Evolutionary conservation across 768 basidiomycete genomes (phyloP).

Genomic region (Phlebiopsis gigantea): DNA sequence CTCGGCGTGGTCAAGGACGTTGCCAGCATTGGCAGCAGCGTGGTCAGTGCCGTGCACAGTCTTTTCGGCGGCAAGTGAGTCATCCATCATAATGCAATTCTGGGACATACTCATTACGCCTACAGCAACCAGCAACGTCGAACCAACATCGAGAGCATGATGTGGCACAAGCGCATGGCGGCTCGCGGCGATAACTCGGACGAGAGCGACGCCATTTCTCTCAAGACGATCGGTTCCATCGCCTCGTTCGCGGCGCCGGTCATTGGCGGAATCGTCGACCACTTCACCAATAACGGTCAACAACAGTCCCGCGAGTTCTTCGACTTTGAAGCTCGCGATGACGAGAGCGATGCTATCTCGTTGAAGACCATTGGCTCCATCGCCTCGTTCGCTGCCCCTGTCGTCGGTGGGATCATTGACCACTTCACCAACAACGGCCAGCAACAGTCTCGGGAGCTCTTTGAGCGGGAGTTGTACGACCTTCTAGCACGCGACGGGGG

Average conservation of each 20-base stretch:
- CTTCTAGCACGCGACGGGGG: background rate
- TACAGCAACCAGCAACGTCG: no score
- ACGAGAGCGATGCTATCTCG: slow-evolving; percentile 3
- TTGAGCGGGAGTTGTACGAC: background rate
- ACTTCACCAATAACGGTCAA: background rate
- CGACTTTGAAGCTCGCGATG: background rate
- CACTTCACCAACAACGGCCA: background rate
- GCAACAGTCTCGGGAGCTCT: background rate
- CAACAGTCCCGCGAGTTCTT: background rate
- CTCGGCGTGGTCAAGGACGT: background rate
- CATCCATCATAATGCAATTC: background rate
- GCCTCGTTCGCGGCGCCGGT: background rate
- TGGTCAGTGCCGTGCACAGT: background rate
- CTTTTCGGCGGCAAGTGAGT: background rate
- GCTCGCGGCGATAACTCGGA: no score
- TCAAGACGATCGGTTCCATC: background rate
- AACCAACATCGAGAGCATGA: no score
- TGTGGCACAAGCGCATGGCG: no score
- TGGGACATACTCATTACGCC: no score
- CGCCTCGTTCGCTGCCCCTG: background rate
- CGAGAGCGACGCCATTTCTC: background rate
- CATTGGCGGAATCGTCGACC: slow-evolving; percentile 1
- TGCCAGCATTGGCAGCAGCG: background rate
- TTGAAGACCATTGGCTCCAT: background rate
- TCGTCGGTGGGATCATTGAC: slow-evolving; percentile 2